Evolutionary conservation across 2,329 filamentous ascomycete genomes (phyloP), one percentile per base, ranked within the genome.

Genomic region (Cercospora sp.): DNA sequence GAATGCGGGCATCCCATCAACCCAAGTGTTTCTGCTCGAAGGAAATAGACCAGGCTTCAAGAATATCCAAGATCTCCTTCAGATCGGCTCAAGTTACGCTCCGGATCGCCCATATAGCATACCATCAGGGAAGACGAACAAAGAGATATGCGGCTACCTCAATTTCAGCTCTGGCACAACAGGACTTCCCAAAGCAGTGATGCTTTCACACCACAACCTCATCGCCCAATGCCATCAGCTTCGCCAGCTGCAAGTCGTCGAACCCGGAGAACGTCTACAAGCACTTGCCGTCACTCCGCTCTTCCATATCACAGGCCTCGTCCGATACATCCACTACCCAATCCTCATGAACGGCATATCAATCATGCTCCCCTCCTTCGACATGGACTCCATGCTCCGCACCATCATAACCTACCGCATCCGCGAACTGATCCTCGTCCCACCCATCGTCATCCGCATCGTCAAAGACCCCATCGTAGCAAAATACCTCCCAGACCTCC

Each of bases 181-280:
- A 20, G 73, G 82, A 12, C 72, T 83, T 26, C 82, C 82, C 0
- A 84, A 84, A 75, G 82, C 82, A 59, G 78, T 84, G 18, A 85
- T 82, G 82, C 83, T 75, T 65, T 78, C 80, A n/a, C 82, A 82
- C 71, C 80, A 82, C 40, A 86, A 85, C 70, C 81, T 86, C 30
- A 86, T 86, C 23, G 84, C 83, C 1, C 88, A 90, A 76, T 87
- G 85, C 71, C 81, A 90, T 31, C 89, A 89, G 72, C 78, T 89
- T 9, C 77, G 83, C 31, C 82, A 84, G 66, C 66, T 77, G 6
- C 76, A 78, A 65, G 62, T 76, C 55, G 79, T 88, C 60, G 84
- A 84, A 0, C 81, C 84, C 0, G 68, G 75, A 2, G 81, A 83
- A 16, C 78, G 83, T 40, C 82, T 81, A 16, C 82, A 81, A 36